Percentiles rank a stretch among this genome's conserved stretches.
Conservation (phyloP, 805 yeast species). For the Scheffersomyces stipitis region DNA sequence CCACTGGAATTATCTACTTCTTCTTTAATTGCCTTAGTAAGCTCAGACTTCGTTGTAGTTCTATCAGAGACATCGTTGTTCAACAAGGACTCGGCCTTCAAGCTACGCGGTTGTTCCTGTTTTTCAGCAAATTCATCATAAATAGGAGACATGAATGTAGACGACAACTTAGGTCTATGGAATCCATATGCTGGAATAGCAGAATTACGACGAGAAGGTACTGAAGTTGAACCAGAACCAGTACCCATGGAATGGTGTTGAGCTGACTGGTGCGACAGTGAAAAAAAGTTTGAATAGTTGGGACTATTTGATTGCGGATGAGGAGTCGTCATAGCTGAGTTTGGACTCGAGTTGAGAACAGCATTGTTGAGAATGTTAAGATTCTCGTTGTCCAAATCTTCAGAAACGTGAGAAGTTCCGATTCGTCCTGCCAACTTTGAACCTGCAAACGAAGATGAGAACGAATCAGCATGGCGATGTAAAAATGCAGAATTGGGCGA, state of each 20-base stretch:
- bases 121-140: constrained; percentile 10
- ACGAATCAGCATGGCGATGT: neutral
- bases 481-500: neutral
- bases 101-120: constrained; percentile 10
- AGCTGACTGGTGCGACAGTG: constrained; percentile 1
- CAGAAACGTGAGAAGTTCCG: neutral
- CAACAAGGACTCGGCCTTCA: neutral
- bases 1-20: constrained; percentile 10
- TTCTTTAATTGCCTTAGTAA: constrained; percentile 22
- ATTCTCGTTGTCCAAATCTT: constrained; percentile 39
- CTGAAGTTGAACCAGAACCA: constrained; percentile 6
- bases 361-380: constrained; percentile 18
- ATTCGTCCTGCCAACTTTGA: neutral
- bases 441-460: neutral
- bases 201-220: constrained; percentile 20
- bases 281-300: constrained; percentile 5
- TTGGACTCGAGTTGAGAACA: constrained; percentile 7
- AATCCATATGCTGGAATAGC: constrained; percentile 17
- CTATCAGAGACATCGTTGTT: neutral
- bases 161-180: neutral
- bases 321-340: neutral
- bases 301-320: constrained; percentile 5
- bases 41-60: constrained; percentile 16
- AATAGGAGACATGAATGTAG: neutral
- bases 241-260: neutral